These are phyloP conservation scores for Talaromyces stipitatus DNA, from an alignment of 495 filamentous ascomycete species.

Conservation along the genomic window DNA sequence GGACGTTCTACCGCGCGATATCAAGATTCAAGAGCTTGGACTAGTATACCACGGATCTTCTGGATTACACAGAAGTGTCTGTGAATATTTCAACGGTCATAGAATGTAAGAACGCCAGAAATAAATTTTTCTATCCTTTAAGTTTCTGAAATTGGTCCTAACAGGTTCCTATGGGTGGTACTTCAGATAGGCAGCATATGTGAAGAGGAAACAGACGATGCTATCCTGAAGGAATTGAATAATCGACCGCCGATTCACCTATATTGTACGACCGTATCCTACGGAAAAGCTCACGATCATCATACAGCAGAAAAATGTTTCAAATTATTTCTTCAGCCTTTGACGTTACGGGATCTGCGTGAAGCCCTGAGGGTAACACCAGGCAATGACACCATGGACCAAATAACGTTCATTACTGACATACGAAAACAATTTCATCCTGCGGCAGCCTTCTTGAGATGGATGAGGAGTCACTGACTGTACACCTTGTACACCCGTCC, in stretches of 20 bases:
- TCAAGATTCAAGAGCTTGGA: no score
- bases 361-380: conserved; percentile 34
- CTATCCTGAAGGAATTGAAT: conserved; percentile 25
- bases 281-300: not conserved
- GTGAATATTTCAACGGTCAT: no score
- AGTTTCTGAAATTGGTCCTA: no score
- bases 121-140: not conserved
- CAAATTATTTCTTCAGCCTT: conserved; percentile 25
- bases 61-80: no score
- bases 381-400: conserved; percentile 26
- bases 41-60: no score
- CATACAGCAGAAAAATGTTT: conserved; percentile 15
- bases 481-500: conserved; percentile 33
- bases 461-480: conserved; percentile 35
- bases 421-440: conserved; percentile 23
- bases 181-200: conserved; percentile 36
- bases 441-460: conserved; percentile 36
- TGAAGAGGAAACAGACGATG: conserved; percentile 28
- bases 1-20: no score
- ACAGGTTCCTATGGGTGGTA: conserved; percentile 42
- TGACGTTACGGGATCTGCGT: conserved; percentile 31
- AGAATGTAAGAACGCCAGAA: not conserved
- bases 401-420: conserved; percentile 24
- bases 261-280: conserved; percentile 21
- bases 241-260: conserved; percentile 32